Conservation (phyloP, 2,329 filamentous ascomycete species). For the Akanthomyces muscarius region DNA sequence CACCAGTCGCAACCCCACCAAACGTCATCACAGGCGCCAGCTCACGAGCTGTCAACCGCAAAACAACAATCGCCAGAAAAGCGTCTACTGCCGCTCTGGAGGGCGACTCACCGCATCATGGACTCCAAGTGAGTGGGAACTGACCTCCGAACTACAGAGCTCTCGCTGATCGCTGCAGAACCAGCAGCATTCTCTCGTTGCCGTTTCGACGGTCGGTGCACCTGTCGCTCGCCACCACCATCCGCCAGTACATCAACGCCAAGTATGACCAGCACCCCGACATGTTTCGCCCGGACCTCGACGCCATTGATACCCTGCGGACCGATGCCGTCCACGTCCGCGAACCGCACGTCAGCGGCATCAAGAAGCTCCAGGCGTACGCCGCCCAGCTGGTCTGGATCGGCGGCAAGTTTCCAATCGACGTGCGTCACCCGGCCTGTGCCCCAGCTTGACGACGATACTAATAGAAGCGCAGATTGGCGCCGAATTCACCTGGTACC, state of each 20-base stretch:
- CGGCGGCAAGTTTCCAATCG: constrained; percentile 91
- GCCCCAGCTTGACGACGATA: neutral
- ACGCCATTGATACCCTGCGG: constrained; percentile 78
- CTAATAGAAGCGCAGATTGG: constrained; percentile 61
- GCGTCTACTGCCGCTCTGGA: constrained; percentile 4
- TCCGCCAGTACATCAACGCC: constrained; percentile 91
- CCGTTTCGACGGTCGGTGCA: constrained; percentile 84
- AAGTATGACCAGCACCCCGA: constrained; percentile 99
- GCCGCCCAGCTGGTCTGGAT: constrained; percentile 92
- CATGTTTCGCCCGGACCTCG: constrained; percentile 85
- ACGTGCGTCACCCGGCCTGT: constrained; percentile 49
- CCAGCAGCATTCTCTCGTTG: constrained; percentile 64
- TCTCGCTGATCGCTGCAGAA: constrained; percentile 20
- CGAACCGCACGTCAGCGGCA: constrained; percentile 81
- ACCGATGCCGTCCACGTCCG: constrained; percentile 82
- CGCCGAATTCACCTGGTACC: constrained; percentile 95
- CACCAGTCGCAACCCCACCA: constrained; percentile 12
- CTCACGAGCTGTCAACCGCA: neutral
- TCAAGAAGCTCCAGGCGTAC: constrained; percentile 85
- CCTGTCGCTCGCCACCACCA: constrained; percentile 73
- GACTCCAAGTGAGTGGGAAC: constrained; percentile 10
- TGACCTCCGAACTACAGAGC: no score
- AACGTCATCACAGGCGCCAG: constrained; percentile 11
- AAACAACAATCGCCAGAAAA: constrained; percentile 9
- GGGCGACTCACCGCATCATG: constrained; percentile 2